Evolutionary conservation across 257 asterid genomes (phyloP), one percentile per base, ranked within the genome.

Genomic region (Verbena officinalis): DNA sequence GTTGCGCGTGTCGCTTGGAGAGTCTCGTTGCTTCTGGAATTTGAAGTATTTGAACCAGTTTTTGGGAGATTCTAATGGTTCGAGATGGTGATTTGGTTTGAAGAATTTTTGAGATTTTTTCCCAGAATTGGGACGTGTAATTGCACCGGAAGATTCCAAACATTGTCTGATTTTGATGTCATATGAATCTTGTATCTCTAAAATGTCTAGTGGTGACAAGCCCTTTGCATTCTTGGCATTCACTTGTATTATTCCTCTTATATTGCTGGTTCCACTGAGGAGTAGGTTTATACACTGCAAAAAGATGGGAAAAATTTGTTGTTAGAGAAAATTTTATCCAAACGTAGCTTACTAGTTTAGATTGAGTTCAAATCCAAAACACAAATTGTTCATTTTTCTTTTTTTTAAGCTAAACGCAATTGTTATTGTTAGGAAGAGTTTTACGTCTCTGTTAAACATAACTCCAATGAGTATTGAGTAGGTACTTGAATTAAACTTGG

Each of bases 41-140:
- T 66, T 64, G 65, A 75, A 75, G 67, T 75, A 69, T 9, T 75
- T 20, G 53, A 69, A 39, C 71, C 63, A 62, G 21, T 57, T 23
- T 14, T 16, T 36, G 4, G 68, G 34, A 33, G 36, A 34, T 40
- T 7, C 56, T 4, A 5, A 27, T 27, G 49, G 17, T 44, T 44
- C 40, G 40, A 36, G 46, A 13, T 51, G 20, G 13, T 54, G 7
- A 1, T 42, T 24, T 55, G 15, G 63, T 31, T 54, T 50, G 59
- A 11, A 13, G 12, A 12, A 13, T 59, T 13, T 40, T 14, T 1
- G 3, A 1, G 9, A 2, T 4, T 3, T 34, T 5, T 62, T 27
- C 5, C 5, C 2, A 13, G 59, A 36, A 44, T 10, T 9, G 19
- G 55, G 46, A 36, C 56, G 23, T 22, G 22, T 23, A 36, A 34